Evolutionary conservation across 148 eudicot species (phyloP).

Genomic region (Bassia scoparia): DNA sequence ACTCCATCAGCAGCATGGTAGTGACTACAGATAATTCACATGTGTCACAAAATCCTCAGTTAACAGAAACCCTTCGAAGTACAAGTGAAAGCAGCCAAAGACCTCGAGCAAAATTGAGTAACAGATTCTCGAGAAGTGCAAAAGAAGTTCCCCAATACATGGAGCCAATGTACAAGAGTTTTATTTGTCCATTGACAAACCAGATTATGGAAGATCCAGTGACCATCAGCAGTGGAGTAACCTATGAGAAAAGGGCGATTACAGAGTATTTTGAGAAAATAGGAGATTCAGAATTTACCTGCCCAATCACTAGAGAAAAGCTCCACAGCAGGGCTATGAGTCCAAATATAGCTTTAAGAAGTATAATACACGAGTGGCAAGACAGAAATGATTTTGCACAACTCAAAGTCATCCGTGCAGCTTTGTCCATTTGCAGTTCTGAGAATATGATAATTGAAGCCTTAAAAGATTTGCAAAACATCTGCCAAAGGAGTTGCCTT

Average conservation of each 20-base stretch:
- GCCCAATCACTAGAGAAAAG: slow-evolving; percentile 58
- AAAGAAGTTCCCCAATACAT: slow-evolving; percentile 41
- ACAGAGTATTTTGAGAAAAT: slow-evolving; percentile 43
- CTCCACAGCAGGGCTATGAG: slow-evolving; percentile 41
- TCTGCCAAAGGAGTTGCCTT: slow-evolving; percentile 40
- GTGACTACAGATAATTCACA: slow-evolving; percentile 35
- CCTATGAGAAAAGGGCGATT: slow-evolving; percentile 62
- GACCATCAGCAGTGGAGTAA: slow-evolving; percentile 67
- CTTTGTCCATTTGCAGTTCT: slow-evolving; percentile 49
- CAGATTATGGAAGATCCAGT: slow-evolving; percentile 79
- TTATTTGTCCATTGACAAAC: slow-evolving; percentile 66
- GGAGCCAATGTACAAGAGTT: slow-evolving; percentile 65
- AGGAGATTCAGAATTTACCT: slow-evolving; percentile 36
- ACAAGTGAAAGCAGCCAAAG: slow-evolving; percentile 26
- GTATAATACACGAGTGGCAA: slow-evolving; percentile 66
- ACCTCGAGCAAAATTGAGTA: slow-evolving; percentile 23
- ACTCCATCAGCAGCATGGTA: slow-evolving; percentile 39
- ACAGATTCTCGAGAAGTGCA: slow-evolving; percentile 31
- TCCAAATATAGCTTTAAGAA: slow-evolving; percentile 53
- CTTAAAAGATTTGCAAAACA: slow-evolving; percentile 44
- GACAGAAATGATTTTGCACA: slow-evolving; percentile 64
- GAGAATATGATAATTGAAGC: slow-evolving; percentile 59
- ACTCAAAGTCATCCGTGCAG: slow-evolving; percentile 53
- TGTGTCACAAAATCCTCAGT: slow-evolving; percentile 30
- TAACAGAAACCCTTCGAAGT: slow-evolving; percentile 40